A percentile compares a stretch with the other conserved stretches of the same genome.
Evolutionary conservation across 1,284 basidiomycete genomes (phyloP).

Genomic region (Wolfiporia cocos): DNA sequence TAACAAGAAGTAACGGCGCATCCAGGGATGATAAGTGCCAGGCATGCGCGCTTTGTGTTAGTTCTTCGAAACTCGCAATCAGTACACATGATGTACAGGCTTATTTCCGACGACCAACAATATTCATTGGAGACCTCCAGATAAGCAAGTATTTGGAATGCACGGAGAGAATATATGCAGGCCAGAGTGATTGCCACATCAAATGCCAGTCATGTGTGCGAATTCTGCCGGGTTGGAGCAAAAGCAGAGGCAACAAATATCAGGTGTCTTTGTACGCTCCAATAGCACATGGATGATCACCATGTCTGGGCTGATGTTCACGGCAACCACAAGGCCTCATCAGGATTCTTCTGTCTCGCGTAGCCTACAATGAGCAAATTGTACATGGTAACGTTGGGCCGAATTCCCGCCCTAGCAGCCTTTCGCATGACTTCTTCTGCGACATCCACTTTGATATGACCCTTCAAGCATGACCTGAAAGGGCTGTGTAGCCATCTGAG

Average conservation of each 20-base stretch:
- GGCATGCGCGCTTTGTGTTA: no score
- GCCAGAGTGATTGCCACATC: no score
- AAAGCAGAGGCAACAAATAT: conserved; percentile 49
- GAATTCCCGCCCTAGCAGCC: conserved; percentile 41
- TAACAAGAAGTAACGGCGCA: no score
- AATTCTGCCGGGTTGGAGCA: no score
- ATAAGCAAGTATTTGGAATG: no score
- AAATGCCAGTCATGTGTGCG: no score
- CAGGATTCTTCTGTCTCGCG: conserved; percentile 50
- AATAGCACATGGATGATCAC: conserved; percentile 54
- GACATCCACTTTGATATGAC: conserved; percentile 41
- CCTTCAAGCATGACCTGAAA: conserved; percentile 57
- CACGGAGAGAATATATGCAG: no score
- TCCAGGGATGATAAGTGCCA: no score
- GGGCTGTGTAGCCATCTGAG: conserved; percentile 42
- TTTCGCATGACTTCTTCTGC: conserved; percentile 47
- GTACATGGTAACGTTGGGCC: conserved; percentile 58
- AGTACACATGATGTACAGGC: no score
- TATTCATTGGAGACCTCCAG: no score
- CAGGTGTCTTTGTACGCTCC: conserved; percentile 47
- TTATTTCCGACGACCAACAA: no score
- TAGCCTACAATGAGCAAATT: conserved; percentile 68
- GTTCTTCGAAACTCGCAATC: no score
- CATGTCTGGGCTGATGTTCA: conserved; percentile 58
- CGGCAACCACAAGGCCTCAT: conserved; percentile 52